phyloP scores from a whole-genome alignment of 306 rosid species.

The Acmispon strigosus region DNA sequence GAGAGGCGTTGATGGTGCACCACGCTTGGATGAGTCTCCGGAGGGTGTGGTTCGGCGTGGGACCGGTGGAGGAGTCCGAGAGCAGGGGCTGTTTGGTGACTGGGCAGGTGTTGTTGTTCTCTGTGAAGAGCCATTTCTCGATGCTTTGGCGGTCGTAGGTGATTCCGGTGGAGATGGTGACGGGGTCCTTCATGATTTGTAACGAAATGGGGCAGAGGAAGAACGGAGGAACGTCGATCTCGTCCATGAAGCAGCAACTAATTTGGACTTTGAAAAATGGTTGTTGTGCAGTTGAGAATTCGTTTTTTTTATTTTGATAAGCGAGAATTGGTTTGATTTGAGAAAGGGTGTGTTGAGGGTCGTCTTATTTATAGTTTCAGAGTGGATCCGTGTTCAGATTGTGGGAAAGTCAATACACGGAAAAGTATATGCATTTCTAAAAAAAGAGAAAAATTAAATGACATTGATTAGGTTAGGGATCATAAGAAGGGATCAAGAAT shows the following conservation, averaged over 20 bases:
- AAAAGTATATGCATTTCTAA: slow-evolving; percentile 8
- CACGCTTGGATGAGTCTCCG: slow-evolving; percentile 80
- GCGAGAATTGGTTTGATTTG: neutral
- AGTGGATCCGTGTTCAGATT: slow-evolving; percentile 1
- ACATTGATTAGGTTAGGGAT: neutral
- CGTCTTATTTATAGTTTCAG: slow-evolving; percentile 11
- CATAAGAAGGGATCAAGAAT: no score
- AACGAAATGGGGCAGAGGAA: slow-evolving; percentile 79
- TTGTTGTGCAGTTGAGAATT: neutral
- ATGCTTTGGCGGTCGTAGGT: slow-evolving; percentile 79
- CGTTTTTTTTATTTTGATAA: no score
- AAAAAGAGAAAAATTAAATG: neutral
- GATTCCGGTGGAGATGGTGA: slow-evolving; percentile 62
- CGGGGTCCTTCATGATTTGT: slow-evolving; percentile 85
- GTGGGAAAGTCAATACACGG: slow-evolving; percentile 47
- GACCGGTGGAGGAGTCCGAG: slow-evolving; percentile 22
- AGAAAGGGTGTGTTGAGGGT: neutral
- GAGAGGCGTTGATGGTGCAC: slow-evolving; percentile 76
- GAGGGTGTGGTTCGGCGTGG: slow-evolving; percentile 86
- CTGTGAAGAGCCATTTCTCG: slow-evolving; percentile 69
- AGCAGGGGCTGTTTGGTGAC: slow-evolving; percentile 52
- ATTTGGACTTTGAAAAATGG: neutral
- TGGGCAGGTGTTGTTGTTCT: slow-evolving; percentile 53
- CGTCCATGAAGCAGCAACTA: slow-evolving; percentile 26
- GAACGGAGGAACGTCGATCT: slow-evolving; percentile 65